A percentile compares a stretch with the other conserved stretches of the same genome.
These are phyloP conservation scores for Pilasporangium apinafurcum DNA, from an alignment of 352 stramenopile species.

Conservation along the genomic window DNA sequence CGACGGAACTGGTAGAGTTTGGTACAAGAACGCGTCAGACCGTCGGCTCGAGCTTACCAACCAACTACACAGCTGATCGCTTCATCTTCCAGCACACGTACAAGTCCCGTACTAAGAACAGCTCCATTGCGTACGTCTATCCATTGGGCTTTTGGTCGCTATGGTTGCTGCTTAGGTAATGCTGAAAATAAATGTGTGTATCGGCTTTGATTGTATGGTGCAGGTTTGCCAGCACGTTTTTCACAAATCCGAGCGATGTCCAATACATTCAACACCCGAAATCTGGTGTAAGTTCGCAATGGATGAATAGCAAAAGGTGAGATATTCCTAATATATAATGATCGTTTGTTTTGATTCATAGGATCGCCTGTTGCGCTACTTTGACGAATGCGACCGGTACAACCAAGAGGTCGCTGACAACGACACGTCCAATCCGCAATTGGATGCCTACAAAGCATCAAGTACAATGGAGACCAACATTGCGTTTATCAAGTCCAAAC, in stretches of 20 bases:
- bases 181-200: neutral
- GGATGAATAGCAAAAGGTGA: conserved; percentile 15
- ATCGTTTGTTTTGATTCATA: neutral
- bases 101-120: conserved; percentile 43
- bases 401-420: conserved; percentile 39
- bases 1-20: conserved; percentile 26
- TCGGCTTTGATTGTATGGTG: too few species aligned
- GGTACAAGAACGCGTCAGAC: conserved; percentile 23
- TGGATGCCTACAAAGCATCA: conserved; percentile 21
- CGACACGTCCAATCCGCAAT: conserved; percentile 16
- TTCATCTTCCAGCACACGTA: conserved; percentile 58
- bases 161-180: neutral
- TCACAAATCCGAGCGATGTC: conserved; percentile 38
- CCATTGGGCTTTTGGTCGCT: too few species aligned
- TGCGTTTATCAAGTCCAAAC: neutral
- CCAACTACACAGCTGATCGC: conserved; percentile 17
- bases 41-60: conserved; percentile 3
- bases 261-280: conserved; percentile 34
- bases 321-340: neutral
- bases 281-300: too few species aligned
- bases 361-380: conserved; percentile 56
- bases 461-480: conserved; percentile 13
- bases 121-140: conserved; percentile 46
- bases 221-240: conserved; percentile 49
- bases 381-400: conserved; percentile 51